These are phyloP conservation scores for Echria macrotheca DNA, from an alignment of 495 filamentous ascomycete species.

Conservation along the genomic window DNA sequence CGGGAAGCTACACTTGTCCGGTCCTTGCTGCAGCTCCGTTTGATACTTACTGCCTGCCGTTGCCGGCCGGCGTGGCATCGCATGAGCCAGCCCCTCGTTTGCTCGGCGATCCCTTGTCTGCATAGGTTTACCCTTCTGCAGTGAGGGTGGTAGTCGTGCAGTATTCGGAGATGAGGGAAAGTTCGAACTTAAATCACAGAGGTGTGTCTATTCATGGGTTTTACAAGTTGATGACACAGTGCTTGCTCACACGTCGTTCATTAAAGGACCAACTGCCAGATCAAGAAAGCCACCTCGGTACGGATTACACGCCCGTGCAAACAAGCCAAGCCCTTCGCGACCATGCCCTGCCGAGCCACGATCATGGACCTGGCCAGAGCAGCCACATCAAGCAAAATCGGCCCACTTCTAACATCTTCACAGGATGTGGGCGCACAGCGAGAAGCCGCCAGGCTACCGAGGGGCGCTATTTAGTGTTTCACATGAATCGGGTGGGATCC, in stretches of 20 bases:
- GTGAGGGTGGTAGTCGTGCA: too few species aligned
- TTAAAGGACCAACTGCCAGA: too few species aligned
- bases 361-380: background rate
- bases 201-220: too few species aligned
- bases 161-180: too few species aligned
- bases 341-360: background rate
- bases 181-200: too few species aligned
- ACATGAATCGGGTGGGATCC: background rate
- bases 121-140: too few species aligned
- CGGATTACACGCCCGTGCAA: too few species aligned
- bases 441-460: too few species aligned
- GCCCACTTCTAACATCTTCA: background rate
- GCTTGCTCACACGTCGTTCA: too few species aligned
- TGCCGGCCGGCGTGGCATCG: background rate
- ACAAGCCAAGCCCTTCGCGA: background rate
- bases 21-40: conserved; percentile 5
- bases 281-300: too few species aligned
- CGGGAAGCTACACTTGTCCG: background rate
- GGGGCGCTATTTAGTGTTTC: background rate
- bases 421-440: background rate
- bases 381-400: background rate
- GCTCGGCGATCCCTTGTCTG: background rate
- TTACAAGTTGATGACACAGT: too few species aligned
- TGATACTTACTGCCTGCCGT: background rate
- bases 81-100: background rate